These are phyloP conservation scores for Middelhovenomyces tepae DNA, from an alignment of 805 yeast species.

Conservation along the genomic window DNA sequence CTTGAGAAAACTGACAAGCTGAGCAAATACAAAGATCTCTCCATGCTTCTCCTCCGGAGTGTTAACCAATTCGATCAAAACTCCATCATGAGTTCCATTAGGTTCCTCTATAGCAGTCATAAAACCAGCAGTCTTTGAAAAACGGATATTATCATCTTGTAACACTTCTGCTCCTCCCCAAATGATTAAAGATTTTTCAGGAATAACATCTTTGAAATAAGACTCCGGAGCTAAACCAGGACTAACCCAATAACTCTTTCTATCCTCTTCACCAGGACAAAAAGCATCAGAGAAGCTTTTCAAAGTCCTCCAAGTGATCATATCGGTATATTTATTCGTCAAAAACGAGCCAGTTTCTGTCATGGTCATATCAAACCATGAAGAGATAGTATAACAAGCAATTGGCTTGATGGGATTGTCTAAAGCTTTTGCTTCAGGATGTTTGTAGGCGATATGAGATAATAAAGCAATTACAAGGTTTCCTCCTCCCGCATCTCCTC, in stretches of 20 bases:
- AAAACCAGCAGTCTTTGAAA: slow-evolving; percentile 2
- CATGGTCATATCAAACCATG: slow-evolving; percentile 12
- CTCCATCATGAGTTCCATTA: slow-evolving; percentile 8
- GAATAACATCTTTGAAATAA: slow-evolving; percentile 8
- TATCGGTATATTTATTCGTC: slow-evolving; percentile 4
- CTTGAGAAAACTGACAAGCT: too few relatives aligned
- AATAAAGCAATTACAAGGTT: slow-evolving; percentile 8
- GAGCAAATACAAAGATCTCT: too few relatives aligned
- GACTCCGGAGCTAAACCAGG: slow-evolving; percentile 6
- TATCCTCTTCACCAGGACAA: slow-evolving; percentile 2
- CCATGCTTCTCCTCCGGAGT: too few relatives aligned
- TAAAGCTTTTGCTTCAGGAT: slow-evolving; percentile 4
- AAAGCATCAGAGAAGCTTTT: slow-evolving; percentile 7
- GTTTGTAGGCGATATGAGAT: slow-evolving; percentile 8
- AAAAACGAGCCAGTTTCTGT: slow-evolving; percentile 9
- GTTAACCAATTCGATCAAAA: too few relatives aligned
- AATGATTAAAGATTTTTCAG: slow-evolving; percentile 7
- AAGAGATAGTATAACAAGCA: slow-evolving; percentile 9
- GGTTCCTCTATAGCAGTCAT: slow-evolving; percentile 1
- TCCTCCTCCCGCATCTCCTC: slow-evolving; percentile 16
- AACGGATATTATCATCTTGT: slow-evolving; percentile 6
- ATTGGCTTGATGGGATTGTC: slow-evolving; percentile 6
- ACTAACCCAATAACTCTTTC: slow-evolving; percentile 6
- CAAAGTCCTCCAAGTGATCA: slow-evolving; percentile 4
- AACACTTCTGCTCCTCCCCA: slow-evolving; percentile 10